phyloP scores from a whole-genome alignment of 2,329 filamentous ascomycete species.

The Hypoxylon rubiginosum region DNA sequence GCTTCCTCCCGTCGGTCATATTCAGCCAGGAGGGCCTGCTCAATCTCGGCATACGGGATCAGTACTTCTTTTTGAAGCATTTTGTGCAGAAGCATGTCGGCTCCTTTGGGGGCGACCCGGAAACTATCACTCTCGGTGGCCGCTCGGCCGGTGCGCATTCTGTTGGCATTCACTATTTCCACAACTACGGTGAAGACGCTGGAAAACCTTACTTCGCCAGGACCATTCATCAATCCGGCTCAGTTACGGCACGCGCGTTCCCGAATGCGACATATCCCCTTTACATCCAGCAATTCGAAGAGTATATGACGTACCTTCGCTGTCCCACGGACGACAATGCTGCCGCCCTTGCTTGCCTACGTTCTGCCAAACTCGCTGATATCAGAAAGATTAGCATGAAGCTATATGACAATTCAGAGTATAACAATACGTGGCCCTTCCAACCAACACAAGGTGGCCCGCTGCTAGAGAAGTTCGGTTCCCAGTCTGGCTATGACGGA shows the following conservation, averaged over 20 bases:
- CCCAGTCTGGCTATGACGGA: conserved; percentile 55
- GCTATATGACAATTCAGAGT: conserved; percentile 55
- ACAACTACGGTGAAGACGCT: conserved; percentile 53
- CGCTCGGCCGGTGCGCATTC: conserved; percentile 50
- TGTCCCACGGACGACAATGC: conserved; percentile 50
- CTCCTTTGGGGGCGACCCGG: conserved; percentile 41
- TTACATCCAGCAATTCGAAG: conserved; percentile 52
- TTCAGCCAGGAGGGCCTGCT: conserved; percentile 45
- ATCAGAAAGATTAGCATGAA: conserved; percentile 57
- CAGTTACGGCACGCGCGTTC: conserved; percentile 55
- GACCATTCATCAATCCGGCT: conserved; percentile 56
- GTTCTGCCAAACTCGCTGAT: conserved; percentile 52
- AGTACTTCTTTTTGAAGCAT: conserved; percentile 42
- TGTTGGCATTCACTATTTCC: conserved; percentile 56
- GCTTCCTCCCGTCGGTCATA: conserved; percentile 45
- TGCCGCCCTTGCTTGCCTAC: conserved; percentile 56
- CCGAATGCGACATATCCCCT: conserved; percentile 53
- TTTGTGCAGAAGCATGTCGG: conserved; percentile 41
- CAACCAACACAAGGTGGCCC: conserved; percentile 62
- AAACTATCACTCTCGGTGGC: conserved; percentile 39
- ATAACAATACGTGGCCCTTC: conserved; percentile 62
- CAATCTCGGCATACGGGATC: conserved; percentile 43
- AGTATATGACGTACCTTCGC: conserved; percentile 48
- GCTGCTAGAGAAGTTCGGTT: conserved; percentile 62
- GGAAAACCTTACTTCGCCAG: conserved; percentile 52